Percentiles rank a stretch among this genome's conserved stretches.
These are phyloP conservation scores for Diplodia scrobiculata DNA, from an alignment of 2,329 filamentous ascomycete species.

Conservation along the genomic window DNA sequence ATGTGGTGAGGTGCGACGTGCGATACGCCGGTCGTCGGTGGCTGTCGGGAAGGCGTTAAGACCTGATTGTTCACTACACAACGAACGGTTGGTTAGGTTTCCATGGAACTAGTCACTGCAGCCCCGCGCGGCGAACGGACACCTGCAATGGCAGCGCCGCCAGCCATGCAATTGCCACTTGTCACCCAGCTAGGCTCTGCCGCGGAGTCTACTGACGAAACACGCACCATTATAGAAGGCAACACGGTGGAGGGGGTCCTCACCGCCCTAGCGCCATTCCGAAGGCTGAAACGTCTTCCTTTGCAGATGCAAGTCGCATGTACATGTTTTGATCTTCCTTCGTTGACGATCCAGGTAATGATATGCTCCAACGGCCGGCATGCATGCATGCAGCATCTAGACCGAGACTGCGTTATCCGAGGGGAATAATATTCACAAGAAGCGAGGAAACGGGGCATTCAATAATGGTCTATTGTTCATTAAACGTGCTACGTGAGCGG, in stretches of 20 bases:
- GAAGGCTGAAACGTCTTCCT: not conserved
- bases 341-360: not conserved
- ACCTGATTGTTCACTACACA: not conserved
- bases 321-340: not conserved
- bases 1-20: not conserved
- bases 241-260: not conserved
- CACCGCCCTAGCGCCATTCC: not conserved
- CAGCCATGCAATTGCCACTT: too few species aligned
- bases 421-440: not conserved
- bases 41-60: not conserved
- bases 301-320: not conserved
- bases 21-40: not conserved
- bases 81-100: too few species aligned
- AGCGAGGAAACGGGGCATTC: not conserved
- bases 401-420: too few species aligned
- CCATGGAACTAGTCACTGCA: too few species aligned
- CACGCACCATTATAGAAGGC: too few species aligned
- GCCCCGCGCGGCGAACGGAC: too few species aligned
- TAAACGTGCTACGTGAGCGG: conserved; percentile 18
- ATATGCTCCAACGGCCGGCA: not conserved
- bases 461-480: conserved; percentile 1
- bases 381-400: not conserved
- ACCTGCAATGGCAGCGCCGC: not conserved
- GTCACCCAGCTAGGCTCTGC: too few species aligned
- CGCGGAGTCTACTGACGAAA: too few species aligned